Evolutionary conservation across 768 basidiomycete species (phyloP).

Genomic region (Suillus subaureus): DNA sequence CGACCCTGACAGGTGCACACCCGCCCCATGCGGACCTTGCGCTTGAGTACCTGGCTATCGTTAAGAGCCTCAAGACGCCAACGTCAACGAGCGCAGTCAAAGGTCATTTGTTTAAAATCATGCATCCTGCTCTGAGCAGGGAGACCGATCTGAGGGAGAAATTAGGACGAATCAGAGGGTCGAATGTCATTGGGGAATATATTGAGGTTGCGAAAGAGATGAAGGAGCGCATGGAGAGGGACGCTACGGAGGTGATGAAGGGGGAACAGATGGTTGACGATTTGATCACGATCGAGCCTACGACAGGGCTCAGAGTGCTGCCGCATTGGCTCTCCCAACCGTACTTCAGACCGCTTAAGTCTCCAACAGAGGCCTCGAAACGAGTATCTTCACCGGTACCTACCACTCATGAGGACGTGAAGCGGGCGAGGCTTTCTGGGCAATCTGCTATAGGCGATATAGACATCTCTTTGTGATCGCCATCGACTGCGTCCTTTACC

Average conservation of each 20-base stretch:
- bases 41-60: slow-evolving; percentile 84
- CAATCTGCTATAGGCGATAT: not conserved
- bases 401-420: not conserved
- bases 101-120: slow-evolving; percentile 90
- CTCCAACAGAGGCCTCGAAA: not conserved
- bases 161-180: slow-evolving; percentile 54
- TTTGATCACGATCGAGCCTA: slow-evolving; percentile 43
- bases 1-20: slow-evolving; percentile 42
- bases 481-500: not conserved
- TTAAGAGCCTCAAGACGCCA: slow-evolving; percentile 57
- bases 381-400: not conserved
- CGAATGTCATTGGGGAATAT: slow-evolving; percentile 37
- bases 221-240: slow-evolving; percentile 58
- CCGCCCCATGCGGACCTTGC: slow-evolving; percentile 69
- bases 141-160: slow-evolving; percentile 74
- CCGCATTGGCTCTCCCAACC: slow-evolving; percentile 79
- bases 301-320: slow-evolving; percentile 52
- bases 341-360: slow-evolving; percentile 41
- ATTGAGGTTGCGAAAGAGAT: slow-evolving; percentile 60
- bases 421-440: not conserved
- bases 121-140: slow-evolving; percentile 70
- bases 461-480: not conserved
- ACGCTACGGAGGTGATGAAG: slow-evolving; percentile 39
- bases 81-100: slow-evolving; percentile 81
- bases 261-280: slow-evolving; percentile 35